Evolutionary conservation across 352 stramenopile genomes (phyloP).

Genomic region (Phytophthora colocasiae): DNA sequence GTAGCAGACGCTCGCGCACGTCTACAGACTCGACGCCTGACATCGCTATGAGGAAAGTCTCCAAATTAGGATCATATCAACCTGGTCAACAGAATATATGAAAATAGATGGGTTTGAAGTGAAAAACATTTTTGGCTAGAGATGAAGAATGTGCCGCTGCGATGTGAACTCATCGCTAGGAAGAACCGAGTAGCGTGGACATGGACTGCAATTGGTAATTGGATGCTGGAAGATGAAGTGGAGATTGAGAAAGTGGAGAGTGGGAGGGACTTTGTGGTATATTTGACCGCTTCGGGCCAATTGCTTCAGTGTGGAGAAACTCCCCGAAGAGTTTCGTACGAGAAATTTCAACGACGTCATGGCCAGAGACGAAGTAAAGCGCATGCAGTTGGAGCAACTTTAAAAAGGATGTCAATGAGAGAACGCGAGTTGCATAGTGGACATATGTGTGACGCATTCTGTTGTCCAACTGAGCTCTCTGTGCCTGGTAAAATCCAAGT

Average conservation of each 20-base stretch:
- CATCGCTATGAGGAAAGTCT: constrained; percentile 17
- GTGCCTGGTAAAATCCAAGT: constrained; percentile 24
- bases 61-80: constrained; percentile 9
- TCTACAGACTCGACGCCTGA: constrained; percentile 35
- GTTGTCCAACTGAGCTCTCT: constrained; percentile 9
- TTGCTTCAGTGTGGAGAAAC: constrained; percentile 28
- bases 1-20: constrained; percentile 59
- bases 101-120: constrained; percentile 11
- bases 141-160: constrained; percentile 20
- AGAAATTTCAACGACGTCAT: constrained; percentile 23
- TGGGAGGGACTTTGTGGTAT: constrained; percentile 30
- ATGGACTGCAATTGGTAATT: constrained; percentile 18
- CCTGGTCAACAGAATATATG: constrained; percentile 7
- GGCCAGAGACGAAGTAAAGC: constrained; percentile 18
- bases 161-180: constrained; percentile 22
- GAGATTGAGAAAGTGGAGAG: constrained; percentile 19
- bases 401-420: constrained; percentile 28
- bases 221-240: constrained; percentile 12
- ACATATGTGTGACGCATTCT: constrained; percentile 23
- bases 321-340: constrained; percentile 23
- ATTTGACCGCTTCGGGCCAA: constrained; percentile 17
- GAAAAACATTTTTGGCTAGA: constrained; percentile 9
- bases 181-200: constrained; percentile 26
- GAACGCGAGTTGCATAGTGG: constrained; percentile 15
- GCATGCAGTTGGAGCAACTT: constrained; percentile 15